Conservation (phyloP, 169 alveolate species). For the Plasmodium knowlesi region DNA sequence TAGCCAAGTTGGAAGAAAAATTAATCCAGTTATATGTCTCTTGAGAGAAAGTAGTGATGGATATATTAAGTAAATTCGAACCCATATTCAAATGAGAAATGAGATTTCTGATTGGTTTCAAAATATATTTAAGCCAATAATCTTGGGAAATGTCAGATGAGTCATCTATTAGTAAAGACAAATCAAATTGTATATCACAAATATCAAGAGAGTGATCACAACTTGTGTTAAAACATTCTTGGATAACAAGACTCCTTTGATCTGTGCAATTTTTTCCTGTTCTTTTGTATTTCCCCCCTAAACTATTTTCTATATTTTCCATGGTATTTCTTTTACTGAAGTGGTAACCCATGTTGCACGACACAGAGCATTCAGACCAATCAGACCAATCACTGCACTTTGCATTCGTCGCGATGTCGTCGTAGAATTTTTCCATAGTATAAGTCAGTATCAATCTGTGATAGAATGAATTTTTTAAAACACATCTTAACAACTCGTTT, state of each 20-base stretch:
- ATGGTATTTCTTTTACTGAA: not conserved
- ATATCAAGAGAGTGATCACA: slow-evolving; percentile 68
- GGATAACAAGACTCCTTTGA: slow-evolving; percentile 7
- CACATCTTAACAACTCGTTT: slow-evolving; percentile 67
- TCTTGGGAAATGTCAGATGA: slow-evolving; percentile 13
- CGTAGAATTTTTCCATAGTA: slow-evolving; percentile 5
- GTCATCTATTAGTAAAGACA: slow-evolving; percentile 42
- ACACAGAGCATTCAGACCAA: slow-evolving; percentile 30
- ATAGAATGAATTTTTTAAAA: slow-evolving; percentile 16
- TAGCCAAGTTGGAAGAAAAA: slow-evolving; percentile 11
- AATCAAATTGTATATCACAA: slow-evolving; percentile 31
- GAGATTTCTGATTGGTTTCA: slow-evolving; percentile 21
- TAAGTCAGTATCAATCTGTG: not conserved
- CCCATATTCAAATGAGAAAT: slow-evolving; percentile 24
- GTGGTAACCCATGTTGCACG: slow-evolving; percentile 54
- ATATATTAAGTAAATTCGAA: slow-evolving; percentile 32
- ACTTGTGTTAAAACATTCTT: slow-evolving; percentile 36
- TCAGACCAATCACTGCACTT: slow-evolving; percentile 51
- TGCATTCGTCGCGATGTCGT: slow-evolving; percentile 53
- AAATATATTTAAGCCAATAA: slow-evolving; percentile 16
- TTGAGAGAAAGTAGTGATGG: slow-evolving; percentile 26
- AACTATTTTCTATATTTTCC: not conserved
- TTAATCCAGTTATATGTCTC: slow-evolving; percentile 8
- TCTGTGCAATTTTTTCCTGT: slow-evolving; percentile 62
- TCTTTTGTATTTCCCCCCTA: slow-evolving; percentile 50